A percentile compares a stretch with the other conserved stretches of the same genome.
phyloP scores from a whole-genome alignment of 169 alveolate genomes.

The Theileria equi region DNA sequence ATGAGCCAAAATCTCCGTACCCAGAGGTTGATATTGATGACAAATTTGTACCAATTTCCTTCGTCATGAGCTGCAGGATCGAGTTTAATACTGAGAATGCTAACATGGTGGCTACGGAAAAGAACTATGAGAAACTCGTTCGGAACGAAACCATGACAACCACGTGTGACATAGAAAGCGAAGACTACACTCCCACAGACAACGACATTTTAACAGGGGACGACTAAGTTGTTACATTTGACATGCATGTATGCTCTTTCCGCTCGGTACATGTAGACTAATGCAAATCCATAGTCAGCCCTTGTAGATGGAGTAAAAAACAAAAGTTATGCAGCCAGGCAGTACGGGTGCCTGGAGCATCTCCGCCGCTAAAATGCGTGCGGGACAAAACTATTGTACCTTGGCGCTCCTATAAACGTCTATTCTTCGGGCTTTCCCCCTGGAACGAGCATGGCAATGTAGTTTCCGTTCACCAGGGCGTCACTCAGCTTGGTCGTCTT shows the following conservation, averaged over 20 bases:
- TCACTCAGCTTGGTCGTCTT: slow-evolving; percentile 76
- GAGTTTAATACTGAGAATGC: slow-evolving; percentile 49
- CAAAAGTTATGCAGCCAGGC: no score
- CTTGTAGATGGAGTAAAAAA: no score
- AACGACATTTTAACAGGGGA: no score
- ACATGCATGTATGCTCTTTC: no score
- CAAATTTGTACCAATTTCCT: slow-evolving; percentile 59
- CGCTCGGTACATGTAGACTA: background rate
- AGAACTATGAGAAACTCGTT: slow-evolving; percentile 11
- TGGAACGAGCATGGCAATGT: slow-evolving; percentile 82
- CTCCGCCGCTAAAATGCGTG: background rate
- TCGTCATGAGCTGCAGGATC: slow-evolving; percentile 70
- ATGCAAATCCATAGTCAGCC: background rate
- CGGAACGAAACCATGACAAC: slow-evolving; percentile 11
- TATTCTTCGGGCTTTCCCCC: slow-evolving; percentile 68
- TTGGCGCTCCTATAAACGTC: background rate
- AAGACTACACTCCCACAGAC: slow-evolving; percentile 25
- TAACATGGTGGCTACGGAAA: no score
- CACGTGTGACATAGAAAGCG: slow-evolving; percentile 12
- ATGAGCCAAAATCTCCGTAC: slow-evolving; percentile 44
- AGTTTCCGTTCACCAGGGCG: slow-evolving; percentile 77
- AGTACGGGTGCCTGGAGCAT: background rate
- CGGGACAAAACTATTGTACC: background rate
- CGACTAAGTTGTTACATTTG: no score
- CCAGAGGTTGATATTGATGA: slow-evolving; percentile 16